phyloP scores from a whole-genome alignment of 1,284 basidiomycete genomes.

The Somion occarium region DNA sequence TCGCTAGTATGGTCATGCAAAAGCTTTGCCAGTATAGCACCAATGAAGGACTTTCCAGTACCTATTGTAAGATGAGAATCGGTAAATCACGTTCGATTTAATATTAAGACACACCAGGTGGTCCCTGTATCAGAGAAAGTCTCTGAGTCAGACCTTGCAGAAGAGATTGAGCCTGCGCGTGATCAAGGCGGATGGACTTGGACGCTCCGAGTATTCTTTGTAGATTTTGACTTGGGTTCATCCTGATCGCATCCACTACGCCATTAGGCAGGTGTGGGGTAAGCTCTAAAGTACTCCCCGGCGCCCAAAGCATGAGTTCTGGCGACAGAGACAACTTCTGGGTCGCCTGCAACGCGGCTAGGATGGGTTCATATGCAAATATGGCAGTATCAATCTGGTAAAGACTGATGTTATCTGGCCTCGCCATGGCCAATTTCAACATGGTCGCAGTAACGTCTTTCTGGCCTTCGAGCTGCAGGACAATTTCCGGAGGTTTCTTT shows the following conservation, averaged over 20 bases:
- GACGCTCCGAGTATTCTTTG: slow-evolving; percentile 30
- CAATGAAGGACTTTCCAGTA: slow-evolving; percentile 67
- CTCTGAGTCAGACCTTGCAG: slow-evolving; percentile 47
- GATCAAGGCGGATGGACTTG: slow-evolving; percentile 42
- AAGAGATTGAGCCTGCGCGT: slow-evolving; percentile 45
- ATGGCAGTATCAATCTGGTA: slow-evolving; percentile 57
- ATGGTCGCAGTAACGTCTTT: slow-evolving; percentile 34
- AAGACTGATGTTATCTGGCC: slow-evolving; percentile 32
- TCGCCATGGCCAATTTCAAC: slow-evolving; percentile 32
- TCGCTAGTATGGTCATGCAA: slow-evolving; percentile 41
- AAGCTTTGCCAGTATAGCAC: slow-evolving; percentile 53
- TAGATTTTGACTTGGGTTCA: slow-evolving; percentile 37
- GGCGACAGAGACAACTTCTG: slow-evolving; percentile 37
- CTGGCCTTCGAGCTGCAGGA: slow-evolving; percentile 46
- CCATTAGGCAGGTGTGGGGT: slow-evolving; percentile 4
- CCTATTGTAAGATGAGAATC: slow-evolving; percentile 30
- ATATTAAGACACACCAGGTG: slow-evolving; percentile 44
- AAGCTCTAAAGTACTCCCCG: slow-evolving; percentile 17
- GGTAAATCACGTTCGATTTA: neutral
- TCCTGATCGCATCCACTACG: slow-evolving; percentile 32
- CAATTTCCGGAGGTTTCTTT: slow-evolving; percentile 41
- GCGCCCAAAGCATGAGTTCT: slow-evolving; percentile 52
- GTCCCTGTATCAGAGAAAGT: slow-evolving; percentile 60
- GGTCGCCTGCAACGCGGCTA: slow-evolving; percentile 45
- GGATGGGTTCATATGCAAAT: slow-evolving; percentile 57